phyloP scores from a whole-genome alignment of 78 protist genomes.

The Salpingoeca rosetta region DNA sequence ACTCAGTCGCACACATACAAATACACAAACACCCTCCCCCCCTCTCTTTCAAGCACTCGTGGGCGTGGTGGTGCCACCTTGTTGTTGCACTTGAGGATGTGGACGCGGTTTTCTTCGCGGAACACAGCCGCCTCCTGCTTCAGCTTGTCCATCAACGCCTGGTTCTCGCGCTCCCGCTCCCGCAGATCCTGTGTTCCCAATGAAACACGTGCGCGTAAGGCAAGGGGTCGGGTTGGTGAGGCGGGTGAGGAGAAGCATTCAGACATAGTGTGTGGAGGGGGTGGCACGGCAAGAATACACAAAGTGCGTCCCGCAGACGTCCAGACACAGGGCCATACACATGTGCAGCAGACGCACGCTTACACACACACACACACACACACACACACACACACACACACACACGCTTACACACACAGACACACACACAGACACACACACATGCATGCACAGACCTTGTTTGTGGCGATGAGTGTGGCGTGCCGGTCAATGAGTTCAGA shows the following conservation, averaged over 20 bases:
- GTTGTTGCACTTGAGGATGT: background rate
- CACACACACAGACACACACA: too few relatives aligned
- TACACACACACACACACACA: too few relatives aligned
- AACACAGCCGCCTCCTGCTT: background rate
- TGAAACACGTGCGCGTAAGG: background rate
- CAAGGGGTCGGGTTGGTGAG: background rate
- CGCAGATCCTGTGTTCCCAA: background rate
- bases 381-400: too few relatives aligned
- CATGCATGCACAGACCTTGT: background rate
- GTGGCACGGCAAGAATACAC: too few relatives aligned
- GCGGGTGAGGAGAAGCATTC: background rate
- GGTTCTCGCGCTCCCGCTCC: background rate
- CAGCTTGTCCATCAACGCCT: background rate
- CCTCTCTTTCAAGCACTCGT: background rate
- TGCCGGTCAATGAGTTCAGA: background rate
- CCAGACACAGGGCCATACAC: background rate
- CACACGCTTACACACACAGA: too few relatives aligned
- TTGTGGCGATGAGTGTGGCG: background rate
- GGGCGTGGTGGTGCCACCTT: background rate
- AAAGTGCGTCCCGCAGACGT: too few relatives aligned
- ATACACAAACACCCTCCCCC: too few relatives aligned
- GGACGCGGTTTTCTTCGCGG: background rate
- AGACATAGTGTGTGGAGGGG: too few relatives aligned
- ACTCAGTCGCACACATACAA: too few relatives aligned
- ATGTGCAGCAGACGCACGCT: background rate